Evolutionary conservation across 2,329 filamentous ascomycete genomes (phyloP), one percentile per base, ranked within the genome.

Genomic region (Scorias spongiosa): DNA sequence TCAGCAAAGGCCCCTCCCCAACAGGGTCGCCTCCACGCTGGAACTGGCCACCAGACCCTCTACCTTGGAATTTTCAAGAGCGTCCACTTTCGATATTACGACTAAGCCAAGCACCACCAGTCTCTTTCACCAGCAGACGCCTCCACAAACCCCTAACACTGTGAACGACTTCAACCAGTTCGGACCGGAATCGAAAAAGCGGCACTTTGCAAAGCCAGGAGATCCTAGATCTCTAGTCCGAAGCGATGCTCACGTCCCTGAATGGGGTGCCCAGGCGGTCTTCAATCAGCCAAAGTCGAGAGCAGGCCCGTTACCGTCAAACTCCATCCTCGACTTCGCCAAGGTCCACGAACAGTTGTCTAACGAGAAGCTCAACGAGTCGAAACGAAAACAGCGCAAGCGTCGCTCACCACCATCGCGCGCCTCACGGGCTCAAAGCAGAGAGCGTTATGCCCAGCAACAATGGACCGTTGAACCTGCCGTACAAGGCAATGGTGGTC

Each of bases 401-500:
- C 41, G 12, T 18, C 15, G 47, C 5, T 51, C 50, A 42, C 54
- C 51, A 15, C 42, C 32, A 39, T 34, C 14, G 45, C 47, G 12
- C 15, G 46, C 41, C 6, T 54, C 59, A 39, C 59, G 62, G 42
- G 54, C 57, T 26, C 57, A 53, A 42, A 63, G 60, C 44, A 61
- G 61, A 43, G 63, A 63, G 30, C 61, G 63, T 40, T 88, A 88
- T 55, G 81, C 84, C 40, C 73, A 77, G n/a, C 81, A 83, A 9
- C 73, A 81, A 42, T 96, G 88, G 84, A 80, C 74, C 29, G 77
- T 96, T 30, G 82, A 87, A 47, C 80, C 81, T 44, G 84, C 87
- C 1, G 81, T 93, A 44, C 86, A 93, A 64, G 89, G 89, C 46
- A 96, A 96, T 57, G 88, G 87, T 17, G 91, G 89, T 15, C 73